Conservation (phyloP, 1,139 yeast genomes). For the Protomyces arabidopsidicola region DNA sequence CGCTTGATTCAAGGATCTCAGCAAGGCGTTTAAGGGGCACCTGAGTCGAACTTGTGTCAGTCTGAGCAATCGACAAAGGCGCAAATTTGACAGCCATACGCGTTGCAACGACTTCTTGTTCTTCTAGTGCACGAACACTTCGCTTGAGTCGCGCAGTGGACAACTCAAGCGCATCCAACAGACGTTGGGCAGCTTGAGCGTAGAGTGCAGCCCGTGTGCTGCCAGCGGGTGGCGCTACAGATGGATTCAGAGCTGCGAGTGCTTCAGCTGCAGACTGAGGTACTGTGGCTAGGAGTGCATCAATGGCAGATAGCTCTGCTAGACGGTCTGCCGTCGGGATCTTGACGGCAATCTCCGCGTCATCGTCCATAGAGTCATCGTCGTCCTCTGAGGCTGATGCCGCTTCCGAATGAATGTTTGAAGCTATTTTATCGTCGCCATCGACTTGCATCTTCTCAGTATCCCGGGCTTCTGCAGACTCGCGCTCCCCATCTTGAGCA, state of each 20-base stretch:
- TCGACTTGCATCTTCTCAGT: not conserved
- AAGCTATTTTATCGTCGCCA: not conserved
- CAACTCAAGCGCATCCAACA: conserved; percentile 8
- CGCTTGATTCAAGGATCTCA: too few relatives aligned
- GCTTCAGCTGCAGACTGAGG: conserved; percentile 5
- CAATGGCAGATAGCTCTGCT: conserved; percentile 1
- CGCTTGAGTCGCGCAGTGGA: conserved; percentile 13
- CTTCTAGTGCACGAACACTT: conserved; percentile 9
- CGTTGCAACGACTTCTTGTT: conserved; percentile 3
- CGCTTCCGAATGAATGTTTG: not conserved
- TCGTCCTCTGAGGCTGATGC: not conserved
- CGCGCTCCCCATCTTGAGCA: too few relatives aligned
- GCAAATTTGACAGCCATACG: not conserved
- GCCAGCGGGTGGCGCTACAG: not conserved
- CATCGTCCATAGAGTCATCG: not conserved
- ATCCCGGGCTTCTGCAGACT: too few relatives aligned
- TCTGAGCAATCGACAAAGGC: too few relatives aligned
- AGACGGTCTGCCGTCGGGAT: not conserved
- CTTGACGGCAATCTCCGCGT: conserved; percentile 27
- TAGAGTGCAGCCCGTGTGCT: not conserved
- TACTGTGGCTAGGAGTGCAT: not conserved
- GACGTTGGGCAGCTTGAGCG: conserved; percentile 1
- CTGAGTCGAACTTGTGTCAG: too few relatives aligned
- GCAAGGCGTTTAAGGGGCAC: too few relatives aligned
- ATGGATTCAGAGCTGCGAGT: conserved; percentile 9